Evolutionary conservation across 108 stramenopile genomes (phyloP).

Genomic region (Stephanodiscus triporus): DNA sequence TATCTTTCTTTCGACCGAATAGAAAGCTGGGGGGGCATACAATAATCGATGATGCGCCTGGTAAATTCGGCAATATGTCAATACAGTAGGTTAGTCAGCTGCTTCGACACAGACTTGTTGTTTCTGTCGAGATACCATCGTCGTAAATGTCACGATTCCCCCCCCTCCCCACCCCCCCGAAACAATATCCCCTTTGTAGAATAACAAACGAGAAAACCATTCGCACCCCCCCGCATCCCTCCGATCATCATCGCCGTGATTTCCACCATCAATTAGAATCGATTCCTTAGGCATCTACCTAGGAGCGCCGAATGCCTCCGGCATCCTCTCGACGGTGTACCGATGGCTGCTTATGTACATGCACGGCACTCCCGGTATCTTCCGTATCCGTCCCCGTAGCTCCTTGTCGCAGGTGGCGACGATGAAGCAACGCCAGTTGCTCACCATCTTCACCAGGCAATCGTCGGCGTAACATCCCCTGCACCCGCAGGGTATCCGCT

Average conservation of each 20-base stretch:
- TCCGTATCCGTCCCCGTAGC: constrained; percentile 92
- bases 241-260: neutral
- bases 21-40: too few species aligned
- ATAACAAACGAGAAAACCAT: too few species aligned
- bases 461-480: constrained; percentile 97
- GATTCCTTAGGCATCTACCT: constrained; percentile 35
- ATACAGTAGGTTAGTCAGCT: too few species aligned
- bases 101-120: too few species aligned
- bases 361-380: constrained; percentile 98
- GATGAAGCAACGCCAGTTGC: constrained; percentile 96
- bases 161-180: too few species aligned
- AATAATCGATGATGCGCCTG: too few species aligned
- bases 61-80: too few species aligned
- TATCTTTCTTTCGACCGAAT: too few species aligned
- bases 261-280: neutral
- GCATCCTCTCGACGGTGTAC: constrained; percentile 98
- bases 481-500: constrained; percentile 91
- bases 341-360: constrained; percentile 97
- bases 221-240: neutral
- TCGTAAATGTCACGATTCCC: too few species aligned
- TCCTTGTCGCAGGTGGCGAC: constrained; percentile 99
- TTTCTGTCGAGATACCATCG: too few species aligned
- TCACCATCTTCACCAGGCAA: constrained; percentile 78
- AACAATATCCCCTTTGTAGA: too few species aligned
- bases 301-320: constrained; percentile 95